Conservation (phyloP, 176 grass and related monocot species). For the Carex littledalei region DNA sequence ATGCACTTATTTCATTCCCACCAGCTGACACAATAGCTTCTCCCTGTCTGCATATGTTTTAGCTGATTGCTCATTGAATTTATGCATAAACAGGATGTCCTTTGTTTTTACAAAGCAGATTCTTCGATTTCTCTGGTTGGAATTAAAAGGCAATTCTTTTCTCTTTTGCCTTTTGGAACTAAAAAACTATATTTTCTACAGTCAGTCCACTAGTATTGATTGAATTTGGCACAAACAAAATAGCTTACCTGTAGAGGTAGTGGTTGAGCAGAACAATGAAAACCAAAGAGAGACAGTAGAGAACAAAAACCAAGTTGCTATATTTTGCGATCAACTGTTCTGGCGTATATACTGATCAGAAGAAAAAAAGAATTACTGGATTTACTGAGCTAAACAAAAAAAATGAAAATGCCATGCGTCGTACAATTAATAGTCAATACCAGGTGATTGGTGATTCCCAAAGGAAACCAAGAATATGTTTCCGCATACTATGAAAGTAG, state of each 20-base stretch:
- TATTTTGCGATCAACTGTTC: slow-evolving; percentile 86
- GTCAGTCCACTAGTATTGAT: neutral
- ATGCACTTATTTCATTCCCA: slow-evolving; percentile 43
- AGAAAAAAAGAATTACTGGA: neutral
- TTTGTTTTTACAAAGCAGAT: neutral
- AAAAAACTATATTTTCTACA: neutral
- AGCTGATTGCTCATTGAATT: neutral
- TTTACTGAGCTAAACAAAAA: neutral
- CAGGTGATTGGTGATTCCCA: slow-evolving; percentile 96
- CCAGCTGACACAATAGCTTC: slow-evolving; percentile 51
- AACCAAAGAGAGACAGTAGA: slow-evolving; percentile 82
- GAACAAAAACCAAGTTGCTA: slow-evolving; percentile 92
- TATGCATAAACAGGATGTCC: slow-evolving; percentile 19
- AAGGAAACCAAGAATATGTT: slow-evolving; percentile 95
- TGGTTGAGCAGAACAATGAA: slow-evolving; percentile 73
- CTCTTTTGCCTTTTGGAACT: neutral
- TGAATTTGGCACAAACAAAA: slow-evolving; percentile 2
- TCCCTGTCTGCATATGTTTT: slow-evolving; percentile 51
- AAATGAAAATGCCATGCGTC: slow-evolving; percentile 18
- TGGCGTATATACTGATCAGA: slow-evolving; percentile 74
- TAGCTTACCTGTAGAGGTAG: slow-evolving; percentile 86
- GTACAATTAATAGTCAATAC: slow-evolving; percentile 38
- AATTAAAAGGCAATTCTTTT: neutral
- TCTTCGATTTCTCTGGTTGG: neutral
- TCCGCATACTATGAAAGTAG: slow-evolving; percentile 91